Evolutionary conservation across 148 eudicot genomes (phyloP).

Genomic region (Camellia japonica): DNA sequence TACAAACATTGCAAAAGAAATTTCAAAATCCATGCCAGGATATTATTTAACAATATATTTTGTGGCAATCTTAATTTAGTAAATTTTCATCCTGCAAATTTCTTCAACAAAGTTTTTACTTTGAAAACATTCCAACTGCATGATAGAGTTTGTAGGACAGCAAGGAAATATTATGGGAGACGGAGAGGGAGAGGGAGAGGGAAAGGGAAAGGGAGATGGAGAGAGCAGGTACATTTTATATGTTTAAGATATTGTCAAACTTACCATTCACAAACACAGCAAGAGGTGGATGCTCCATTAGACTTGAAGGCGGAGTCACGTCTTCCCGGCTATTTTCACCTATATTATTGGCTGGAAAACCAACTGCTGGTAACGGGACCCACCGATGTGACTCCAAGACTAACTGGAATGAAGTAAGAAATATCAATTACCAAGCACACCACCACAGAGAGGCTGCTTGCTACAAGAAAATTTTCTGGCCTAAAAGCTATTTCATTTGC

Average conservation of each 20-base stretch:
- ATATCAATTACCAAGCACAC: slow-evolving; percentile 3
- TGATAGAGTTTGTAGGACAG: background rate
- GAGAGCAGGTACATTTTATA: no score
- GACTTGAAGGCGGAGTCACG: slow-evolving; percentile 80
- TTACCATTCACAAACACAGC: slow-evolving; percentile 94
- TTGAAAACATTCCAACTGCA: background rate
- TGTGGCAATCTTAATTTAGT: background rate
- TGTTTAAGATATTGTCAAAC: slow-evolving; percentile 3
- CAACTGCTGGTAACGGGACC: slow-evolving; percentile 91
- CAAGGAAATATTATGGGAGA: background rate
- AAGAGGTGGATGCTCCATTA: slow-evolving; percentile 99
- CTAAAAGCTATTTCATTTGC: background rate
- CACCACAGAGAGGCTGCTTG: background rate
- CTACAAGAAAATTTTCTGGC: background rate
- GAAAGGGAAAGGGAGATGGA: background rate
- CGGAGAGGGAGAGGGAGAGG: background rate
- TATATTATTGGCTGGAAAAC: slow-evolving; percentile 62
- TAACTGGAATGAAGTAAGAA: slow-evolving; percentile 45
- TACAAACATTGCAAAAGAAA: background rate
- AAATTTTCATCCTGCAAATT: background rate
- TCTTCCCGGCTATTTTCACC: slow-evolving; percentile 78
- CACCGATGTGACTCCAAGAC: slow-evolving; percentile 97
- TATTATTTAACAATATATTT: background rate
- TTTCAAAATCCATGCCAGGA: background rate
- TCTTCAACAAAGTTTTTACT: background rate